Base-by-base conservation (phyloP, 805 yeast species). In the Metschnikowia shivogae region DNA sequence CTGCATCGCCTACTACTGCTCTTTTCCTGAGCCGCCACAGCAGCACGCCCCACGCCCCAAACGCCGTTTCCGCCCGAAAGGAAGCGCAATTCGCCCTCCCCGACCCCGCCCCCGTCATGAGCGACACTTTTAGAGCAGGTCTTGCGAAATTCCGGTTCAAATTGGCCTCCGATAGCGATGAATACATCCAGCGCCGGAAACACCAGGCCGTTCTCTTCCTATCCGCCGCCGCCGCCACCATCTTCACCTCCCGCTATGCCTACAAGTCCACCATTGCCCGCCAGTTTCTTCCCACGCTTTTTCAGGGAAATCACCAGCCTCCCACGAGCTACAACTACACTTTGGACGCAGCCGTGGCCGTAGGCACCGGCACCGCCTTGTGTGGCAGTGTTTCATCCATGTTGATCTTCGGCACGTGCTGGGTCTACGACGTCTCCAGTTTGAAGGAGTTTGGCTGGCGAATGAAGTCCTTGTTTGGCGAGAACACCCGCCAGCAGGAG, bases 301-400 rank as follows among this genome's bases (percentile, higher is more conserved):
- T 86, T 64, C 89, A 87, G 56, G 88, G 90, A 10, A 89, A 89
- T 64, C 92, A 89, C 57, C 76, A 80, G 46, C 95, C 95, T 2
- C 96, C 96, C 5, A 73, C 81, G n/a, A 58, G 72, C 34, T 85
- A 83, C 58, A 83, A 86, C 27, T 82, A 86, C 60, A 81, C 86
- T 49, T 78, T 80, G 44, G 96, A 89, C 61, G 96, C 96, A 1
- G 78, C 88, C 29, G 80, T 82, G 34, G 97, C 97, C 0, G 88
- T 90, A 3, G 80, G 84, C 0, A 83, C 86, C 34, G 95, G 96
- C 1, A 79, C 96, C 0, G 65, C 85, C 38, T 67, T 90, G 13
- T 86, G 96, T 2, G 74, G 82, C 0, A 76, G 89, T 1, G 78
- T 88, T 0, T 76, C 84, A 55, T 77, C 87, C 1, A 86, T 87